phyloP scores from a whole-genome alignment of 2,329 filamentous ascomycete species.

The Akanthomyces uredinophilus region DNA sequence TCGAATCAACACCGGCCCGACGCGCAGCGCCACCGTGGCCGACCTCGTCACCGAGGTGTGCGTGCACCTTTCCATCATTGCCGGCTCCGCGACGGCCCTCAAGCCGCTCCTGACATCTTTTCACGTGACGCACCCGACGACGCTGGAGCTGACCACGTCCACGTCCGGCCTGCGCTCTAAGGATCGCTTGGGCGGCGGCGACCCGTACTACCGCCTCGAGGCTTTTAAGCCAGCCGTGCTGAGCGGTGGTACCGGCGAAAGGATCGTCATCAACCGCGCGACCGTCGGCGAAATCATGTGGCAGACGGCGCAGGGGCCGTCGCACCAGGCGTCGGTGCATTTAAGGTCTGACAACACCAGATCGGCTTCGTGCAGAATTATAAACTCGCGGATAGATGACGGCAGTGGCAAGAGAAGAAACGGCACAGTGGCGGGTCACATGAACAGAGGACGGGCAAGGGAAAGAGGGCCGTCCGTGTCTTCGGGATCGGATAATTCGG shows the following conservation, averaged over 20 bases:
- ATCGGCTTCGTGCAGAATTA: background rate
- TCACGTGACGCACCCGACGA: background rate
- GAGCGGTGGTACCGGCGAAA: background rate
- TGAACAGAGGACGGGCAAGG: background rate
- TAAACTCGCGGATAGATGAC: background rate
- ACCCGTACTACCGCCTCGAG: background rate
- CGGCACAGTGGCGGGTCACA: background rate
- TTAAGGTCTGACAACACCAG: background rate
- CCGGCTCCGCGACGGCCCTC: constrained; percentile 4
- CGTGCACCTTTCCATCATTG: constrained; percentile 6
- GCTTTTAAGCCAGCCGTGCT: background rate
- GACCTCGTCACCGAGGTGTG: constrained; percentile 8
- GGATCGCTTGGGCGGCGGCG: background rate
- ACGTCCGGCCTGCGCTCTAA: background rate
- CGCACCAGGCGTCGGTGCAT: background rate
- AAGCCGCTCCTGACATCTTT: constrained; percentile 7
- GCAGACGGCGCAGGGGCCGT: background rate
- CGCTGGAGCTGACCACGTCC: background rate
- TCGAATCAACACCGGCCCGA: background rate
- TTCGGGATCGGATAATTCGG: background rate
- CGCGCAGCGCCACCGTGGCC: background rate
- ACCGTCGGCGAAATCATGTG: background rate
- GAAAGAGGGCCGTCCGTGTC: background rate
- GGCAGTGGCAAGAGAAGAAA: background rate
- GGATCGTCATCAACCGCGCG: background rate